Evolutionary conservation across 2,329 filamentous ascomycete genomes (phyloP), one percentile per base, ranked within the genome.

Genomic region (Neodidymelliopsis sp.): DNA sequence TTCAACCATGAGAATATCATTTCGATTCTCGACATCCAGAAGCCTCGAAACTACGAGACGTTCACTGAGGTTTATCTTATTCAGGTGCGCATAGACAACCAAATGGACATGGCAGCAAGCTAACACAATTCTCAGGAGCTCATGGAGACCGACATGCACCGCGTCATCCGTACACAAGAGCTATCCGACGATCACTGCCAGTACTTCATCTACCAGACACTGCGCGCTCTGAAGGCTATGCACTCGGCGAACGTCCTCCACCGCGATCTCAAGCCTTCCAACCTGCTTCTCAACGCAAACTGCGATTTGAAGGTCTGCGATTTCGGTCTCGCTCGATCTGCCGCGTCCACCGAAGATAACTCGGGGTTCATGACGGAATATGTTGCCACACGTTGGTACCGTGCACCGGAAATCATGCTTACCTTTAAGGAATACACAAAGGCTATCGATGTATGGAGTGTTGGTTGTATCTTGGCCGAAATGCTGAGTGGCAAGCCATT

Each of bases 361-460:
- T 97, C 93, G n/a, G 94, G 94, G 16, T 99, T 99, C 84, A 99
- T 99, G 94, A 99, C 94, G 12, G 94, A 99, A 95, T 99, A 99
- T 73, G 94, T 99, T 48, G 94, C 94, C 40, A 99, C 94, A 35
- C 88, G 94, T 68, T 99, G 94, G 94, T 99, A 99, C 77, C 91
- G 94, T 75, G 94, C 94, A 5, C 94, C 94, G 3, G 94, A 99
- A 74, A 99, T 99, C 75, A 99, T 99, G 94, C 88, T 99, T 79
- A 99, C 94, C 10, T 99, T 97, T 82, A 97, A 99, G 80, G 94
- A 99, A 77, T 99, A 99, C 79, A 99, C 94, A 66, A 99, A 97
- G 78, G 94, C 94, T 31, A 99, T 99, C 70, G 94, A 99, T 70
- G 92, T 99, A 9, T 99, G 94, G 94, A 97, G 92, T 67, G 94